Evolutionary conservation across 192 early-diverging fungal genomes (phyloP).

Genomic region (Gaertneriomyces sp.): DNA sequence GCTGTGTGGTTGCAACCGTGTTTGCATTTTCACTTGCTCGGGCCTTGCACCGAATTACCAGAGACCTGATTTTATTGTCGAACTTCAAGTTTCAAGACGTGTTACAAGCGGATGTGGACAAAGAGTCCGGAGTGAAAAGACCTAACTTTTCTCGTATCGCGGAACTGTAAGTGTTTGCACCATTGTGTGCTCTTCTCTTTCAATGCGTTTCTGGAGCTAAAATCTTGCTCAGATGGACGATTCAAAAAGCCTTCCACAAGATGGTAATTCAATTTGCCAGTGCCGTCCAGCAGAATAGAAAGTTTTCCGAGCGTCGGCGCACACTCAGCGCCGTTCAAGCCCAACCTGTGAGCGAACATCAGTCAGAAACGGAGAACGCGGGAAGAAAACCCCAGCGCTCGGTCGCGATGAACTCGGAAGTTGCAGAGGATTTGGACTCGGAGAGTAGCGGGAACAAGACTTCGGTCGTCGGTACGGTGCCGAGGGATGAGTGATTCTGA

Average conservation of each 20-base stretch:
- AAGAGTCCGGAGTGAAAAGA: constrained; percentile 7
- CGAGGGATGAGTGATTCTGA: no score
- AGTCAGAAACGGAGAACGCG: no score
- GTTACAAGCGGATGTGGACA: constrained; percentile 18
- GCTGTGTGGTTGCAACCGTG: background rate
- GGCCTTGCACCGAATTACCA: constrained; percentile 8
- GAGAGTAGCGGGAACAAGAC: no score
- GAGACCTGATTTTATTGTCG: constrained; percentile 8
- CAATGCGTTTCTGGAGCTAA: no score
- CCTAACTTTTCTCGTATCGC: constrained; percentile 9
- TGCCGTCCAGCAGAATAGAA: constrained; percentile 15
- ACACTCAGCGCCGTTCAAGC: background rate
- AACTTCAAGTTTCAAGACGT: constrained; percentile 27
- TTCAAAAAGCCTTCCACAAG: constrained; percentile 23
- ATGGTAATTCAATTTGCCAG: constrained; percentile 21
- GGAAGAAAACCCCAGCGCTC: no score
- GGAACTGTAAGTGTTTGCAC: constrained; percentile 1
- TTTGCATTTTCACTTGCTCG: constrained; percentile 3
- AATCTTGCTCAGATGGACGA: constrained; percentile 5
- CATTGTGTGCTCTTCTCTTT: no score
- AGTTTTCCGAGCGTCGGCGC: background rate
- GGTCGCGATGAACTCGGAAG: no score
- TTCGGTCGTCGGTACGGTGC: no score
- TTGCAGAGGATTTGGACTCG: no score
- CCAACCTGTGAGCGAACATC: no score